phyloP scores from a whole-genome alignment of 108 stramenopile genomes.

The Fragilariopsis cylindrus region DNA sequence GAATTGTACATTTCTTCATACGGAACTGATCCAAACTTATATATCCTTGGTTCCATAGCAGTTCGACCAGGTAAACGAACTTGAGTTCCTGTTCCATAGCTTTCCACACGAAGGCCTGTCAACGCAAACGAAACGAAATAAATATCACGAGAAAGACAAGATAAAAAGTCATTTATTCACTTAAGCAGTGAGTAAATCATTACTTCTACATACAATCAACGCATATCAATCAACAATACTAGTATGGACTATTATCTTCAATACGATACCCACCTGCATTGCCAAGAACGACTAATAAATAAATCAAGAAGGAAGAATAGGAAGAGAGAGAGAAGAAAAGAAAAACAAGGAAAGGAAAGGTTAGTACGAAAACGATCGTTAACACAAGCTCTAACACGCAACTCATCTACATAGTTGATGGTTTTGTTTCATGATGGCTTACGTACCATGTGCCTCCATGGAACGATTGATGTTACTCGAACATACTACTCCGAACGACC shows the following conservation, averaged over 20 bases:
- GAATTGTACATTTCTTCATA: slow-evolving; percentile 88
- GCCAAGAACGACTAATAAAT: slow-evolving; percentile 50
- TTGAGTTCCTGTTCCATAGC: slow-evolving; percentile 90
- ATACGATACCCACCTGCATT: slow-evolving; percentile 68
- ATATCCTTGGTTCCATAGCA: slow-evolving; percentile 73
- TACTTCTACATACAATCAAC: no score
- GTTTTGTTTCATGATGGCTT: no score
- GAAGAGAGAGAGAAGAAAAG: no score
- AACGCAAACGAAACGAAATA: background rate
- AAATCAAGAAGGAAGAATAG: no score
- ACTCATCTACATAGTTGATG: no score
- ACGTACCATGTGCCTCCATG: slow-evolving; percentile 81
- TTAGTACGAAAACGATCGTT: no score
- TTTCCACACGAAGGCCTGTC: slow-evolving; percentile 74
- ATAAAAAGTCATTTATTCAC: background rate
- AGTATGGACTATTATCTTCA: background rate
- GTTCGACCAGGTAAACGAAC: slow-evolving; percentile 62
- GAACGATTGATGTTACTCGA: slow-evolving; percentile 93
- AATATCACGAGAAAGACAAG: background rate
- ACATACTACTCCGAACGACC: slow-evolving; percentile 86
- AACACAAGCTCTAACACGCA: no score
- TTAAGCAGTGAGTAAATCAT: background rate
- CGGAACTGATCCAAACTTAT: slow-evolving; percentile 85
- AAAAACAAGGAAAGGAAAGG: no score
- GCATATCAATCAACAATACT: no score